phyloP scores from a whole-genome alignment of 1,284 basidiomycete genomes.

The Athelia sp. region DNA sequence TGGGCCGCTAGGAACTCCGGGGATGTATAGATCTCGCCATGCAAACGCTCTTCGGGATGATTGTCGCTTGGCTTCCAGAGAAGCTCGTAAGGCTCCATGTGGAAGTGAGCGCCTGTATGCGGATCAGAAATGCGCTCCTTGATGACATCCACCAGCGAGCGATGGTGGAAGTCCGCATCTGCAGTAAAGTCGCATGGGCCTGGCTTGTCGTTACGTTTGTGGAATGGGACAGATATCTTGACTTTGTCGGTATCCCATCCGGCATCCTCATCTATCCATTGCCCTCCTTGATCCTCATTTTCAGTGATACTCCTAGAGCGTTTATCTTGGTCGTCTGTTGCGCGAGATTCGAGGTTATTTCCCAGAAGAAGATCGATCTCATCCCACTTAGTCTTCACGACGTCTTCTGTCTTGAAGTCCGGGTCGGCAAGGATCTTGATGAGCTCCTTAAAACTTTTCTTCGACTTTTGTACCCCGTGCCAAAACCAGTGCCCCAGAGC shows the following conservation, averaged over 20 bases:
- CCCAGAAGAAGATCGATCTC: not conserved
- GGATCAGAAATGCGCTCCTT: conserved; percentile 7
- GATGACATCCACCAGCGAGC: conserved; percentile 8
- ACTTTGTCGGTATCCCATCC: conserved; percentile 6
- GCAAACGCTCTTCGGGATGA: conserved; percentile 9
- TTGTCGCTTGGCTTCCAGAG: conserved; percentile 10
- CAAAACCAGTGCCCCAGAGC: not conserved
- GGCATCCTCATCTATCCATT: conserved; percentile 20
- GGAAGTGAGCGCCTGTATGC: conserved; percentile 9
- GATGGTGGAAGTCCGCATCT: conserved; percentile 12
- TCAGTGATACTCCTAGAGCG: not conserved
- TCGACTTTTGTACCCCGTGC: not conserved
- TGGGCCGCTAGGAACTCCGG: conserved; percentile 16
- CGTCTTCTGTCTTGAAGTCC: not conserved
- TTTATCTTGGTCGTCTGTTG: conserved; percentile 9
- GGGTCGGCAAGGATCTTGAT: not conserved
- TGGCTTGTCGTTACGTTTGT: conserved; percentile 11
- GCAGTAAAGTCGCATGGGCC: conserved; percentile 14
- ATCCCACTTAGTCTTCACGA: not conserved
- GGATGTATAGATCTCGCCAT: conserved; percentile 14
- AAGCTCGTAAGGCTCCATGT: conserved; percentile 15
- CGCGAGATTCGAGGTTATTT: not conserved
- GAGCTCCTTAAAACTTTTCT: not conserved
- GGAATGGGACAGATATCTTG: conserved; percentile 17
- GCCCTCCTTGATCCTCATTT: not conserved